Base-by-base conservation (phyloP, 495 filamentous ascomycete genomes). In the Aspergillus ellipticus region DNA sequence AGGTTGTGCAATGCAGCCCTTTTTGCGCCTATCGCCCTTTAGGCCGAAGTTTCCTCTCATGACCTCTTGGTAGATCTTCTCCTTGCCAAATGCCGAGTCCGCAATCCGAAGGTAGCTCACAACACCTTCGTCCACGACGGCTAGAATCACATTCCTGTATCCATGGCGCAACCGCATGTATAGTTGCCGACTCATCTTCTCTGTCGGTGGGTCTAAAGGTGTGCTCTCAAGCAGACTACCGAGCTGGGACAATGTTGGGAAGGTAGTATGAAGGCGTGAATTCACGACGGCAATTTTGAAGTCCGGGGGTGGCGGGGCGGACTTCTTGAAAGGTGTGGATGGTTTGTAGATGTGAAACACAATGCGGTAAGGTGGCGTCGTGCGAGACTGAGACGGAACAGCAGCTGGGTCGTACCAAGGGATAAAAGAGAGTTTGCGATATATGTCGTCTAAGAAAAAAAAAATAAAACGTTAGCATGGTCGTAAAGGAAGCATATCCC, bases 121-220 rank as follows among this genome's bases (percentile, higher is more conserved):
- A 26, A 98, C 78, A 0, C 94, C 94, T 53, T 90, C 80, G 64
- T 97, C 94, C 8, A 96, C 89, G 5, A 97, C 82, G 0, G 92
- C 94, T 16, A 98, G 61, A 47, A 96, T 74, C 6, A 91, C 90
- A 67, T 89, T 91, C 55, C 91, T 80, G 65, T 89, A 87, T 11
- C 90, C 94, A 53, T 96, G 85, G 63, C 88, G 92, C 55, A 97
- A 68, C n/a, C 87, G 79, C 55, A 78, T 75, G 59, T 90, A 91
- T n/a, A 79, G 59, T 49, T 76, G 71, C 0, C 75, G 69, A 19
- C 78, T 74, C 51, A 72, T 74, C 72, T 76, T 80, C 55, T 75
- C 74, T 4, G 57, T 67, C 0, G 85, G 86, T 0, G 87, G 82
- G 50, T 85, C 78, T 55, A 83, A 79, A 0, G 89, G 89, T 3